These are phyloP conservation scores for Plasmodiophora brassicae DNA, from an alignment of 208 protist genomes.

Conservation along the genomic window DNA sequence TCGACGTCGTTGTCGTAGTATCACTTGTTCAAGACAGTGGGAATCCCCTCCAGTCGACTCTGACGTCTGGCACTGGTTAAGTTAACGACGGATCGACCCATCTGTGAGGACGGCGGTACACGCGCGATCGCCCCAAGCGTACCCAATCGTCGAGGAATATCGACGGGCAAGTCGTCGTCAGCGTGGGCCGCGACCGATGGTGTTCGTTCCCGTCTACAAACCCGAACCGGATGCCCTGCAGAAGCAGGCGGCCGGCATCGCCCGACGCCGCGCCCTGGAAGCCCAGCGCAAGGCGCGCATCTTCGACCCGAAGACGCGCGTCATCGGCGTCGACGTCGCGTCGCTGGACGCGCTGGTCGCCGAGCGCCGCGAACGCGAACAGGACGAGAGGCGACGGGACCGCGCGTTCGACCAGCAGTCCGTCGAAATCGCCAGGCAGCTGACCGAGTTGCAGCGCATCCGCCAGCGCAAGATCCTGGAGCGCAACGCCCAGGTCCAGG, in stretches of 20 bases:
- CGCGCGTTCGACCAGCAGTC: neutral
- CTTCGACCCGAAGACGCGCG: neutral
- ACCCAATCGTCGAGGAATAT: no score
- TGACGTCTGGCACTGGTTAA: no score
- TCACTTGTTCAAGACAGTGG: no score
- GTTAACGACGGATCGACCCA: no score
- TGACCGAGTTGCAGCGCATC: neutral
- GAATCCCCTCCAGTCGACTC: no score
- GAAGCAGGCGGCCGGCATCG: neutral
- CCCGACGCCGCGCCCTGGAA: neutral
- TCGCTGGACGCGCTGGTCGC: neutral
- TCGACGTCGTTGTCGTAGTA: no score
- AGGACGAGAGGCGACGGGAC: neutral
- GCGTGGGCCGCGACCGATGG: no score
- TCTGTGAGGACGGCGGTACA: no score
- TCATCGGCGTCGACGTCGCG: neutral
- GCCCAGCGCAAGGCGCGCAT: neutral
- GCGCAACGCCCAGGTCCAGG: slow-evolving; percentile 16
- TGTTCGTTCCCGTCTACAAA: slow-evolving; percentile 21
- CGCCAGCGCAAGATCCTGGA: neutral
- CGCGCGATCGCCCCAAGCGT: no score
- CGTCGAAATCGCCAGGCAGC: neutral
- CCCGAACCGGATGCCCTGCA: slow-evolving; percentile 15
- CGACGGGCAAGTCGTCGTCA: no score
- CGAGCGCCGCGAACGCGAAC: neutral